Evolutionary conservation across 306 rosid species (phyloP).

Genomic region (Vigna mungo): DNA sequence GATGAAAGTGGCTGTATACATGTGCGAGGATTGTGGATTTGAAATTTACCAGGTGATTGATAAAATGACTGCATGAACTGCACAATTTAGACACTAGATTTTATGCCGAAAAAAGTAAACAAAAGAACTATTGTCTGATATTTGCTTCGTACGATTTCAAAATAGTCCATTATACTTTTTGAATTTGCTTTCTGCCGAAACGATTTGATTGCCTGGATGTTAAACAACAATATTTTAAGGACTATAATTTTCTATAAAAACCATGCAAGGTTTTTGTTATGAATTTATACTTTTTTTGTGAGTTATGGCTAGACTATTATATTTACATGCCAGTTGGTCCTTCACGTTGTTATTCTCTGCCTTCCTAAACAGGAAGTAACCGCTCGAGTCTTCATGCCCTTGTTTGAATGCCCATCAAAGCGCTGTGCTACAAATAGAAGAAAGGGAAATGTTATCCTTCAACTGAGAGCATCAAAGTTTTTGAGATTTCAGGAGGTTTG

Average conservation of each 20-base stretch:
- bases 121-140: not conserved
- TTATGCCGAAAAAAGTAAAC: not conserved
- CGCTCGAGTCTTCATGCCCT: conserved; percentile 95
- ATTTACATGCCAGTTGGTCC: conserved; percentile 3
- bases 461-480: conserved; percentile 96
- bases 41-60: conserved; percentile 95
- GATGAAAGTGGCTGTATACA: conserved; percentile 97
- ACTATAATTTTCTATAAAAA: conserved; percentile 1
- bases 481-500: conserved; percentile 96
- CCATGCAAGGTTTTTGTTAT: not conserved
- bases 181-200: conserved; percentile 6
- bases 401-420: conserved; percentile 86
- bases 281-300: not conserved
- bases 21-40: conserved; percentile 97
- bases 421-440: conserved; percentile 71
- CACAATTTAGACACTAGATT: not conserved
- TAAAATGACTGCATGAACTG: conserved; percentile 9
- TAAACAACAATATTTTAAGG: not conserved
- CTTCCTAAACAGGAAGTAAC: conserved; percentile 84
- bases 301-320: conserved; percentile 4
- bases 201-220: conserved; percentile 8
- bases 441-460: conserved; percentile 90
- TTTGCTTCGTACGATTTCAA: not conserved
- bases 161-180: not conserved
- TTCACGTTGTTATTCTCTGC: conserved; percentile 36